These are phyloP conservation scores for Syzygium oleosum DNA, from an alignment of 345 rosid species.

Conservation along the genomic window DNA sequence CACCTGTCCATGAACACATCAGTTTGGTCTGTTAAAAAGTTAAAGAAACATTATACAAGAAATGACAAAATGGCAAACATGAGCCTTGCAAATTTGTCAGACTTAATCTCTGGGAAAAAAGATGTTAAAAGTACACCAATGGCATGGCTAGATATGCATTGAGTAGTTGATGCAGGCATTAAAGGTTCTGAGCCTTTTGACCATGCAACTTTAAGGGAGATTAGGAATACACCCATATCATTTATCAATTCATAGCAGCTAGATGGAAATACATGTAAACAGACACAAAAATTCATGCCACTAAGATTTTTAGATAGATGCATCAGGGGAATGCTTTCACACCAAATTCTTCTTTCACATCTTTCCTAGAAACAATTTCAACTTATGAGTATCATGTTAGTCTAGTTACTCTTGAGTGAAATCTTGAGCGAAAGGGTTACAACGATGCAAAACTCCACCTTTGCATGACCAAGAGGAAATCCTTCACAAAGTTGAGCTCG, in stretches of 20 bases:
- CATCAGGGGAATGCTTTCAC: background rate
- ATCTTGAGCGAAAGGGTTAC: background rate
- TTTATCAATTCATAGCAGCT: background rate
- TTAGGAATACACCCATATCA: background rate
- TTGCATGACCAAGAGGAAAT: background rate
- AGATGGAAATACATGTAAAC: background rate
- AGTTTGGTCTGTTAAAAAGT: background rate
- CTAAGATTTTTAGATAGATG: background rate
- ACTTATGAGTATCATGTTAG: background rate
- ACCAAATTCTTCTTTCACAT: background rate
- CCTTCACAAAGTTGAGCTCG: background rate
- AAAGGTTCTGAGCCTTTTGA: background rate
- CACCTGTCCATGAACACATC: conserved; percentile 22
- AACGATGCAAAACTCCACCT: background rate
- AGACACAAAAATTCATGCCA: background rate
- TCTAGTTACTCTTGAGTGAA: background rate
- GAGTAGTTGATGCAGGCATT: background rate
- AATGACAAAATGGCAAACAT: background rate
- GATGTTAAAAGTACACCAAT: background rate
- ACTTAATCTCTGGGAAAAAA: background rate
- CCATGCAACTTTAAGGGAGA: background rate
- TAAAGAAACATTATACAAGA: background rate
- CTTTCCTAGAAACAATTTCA: background rate
- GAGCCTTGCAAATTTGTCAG: background rate
- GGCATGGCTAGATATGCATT: background rate